phyloP scores from a whole-genome alignment of 2,329 filamentous ascomycete genomes.

The Neopestalotiopsis rosae region DNA sequence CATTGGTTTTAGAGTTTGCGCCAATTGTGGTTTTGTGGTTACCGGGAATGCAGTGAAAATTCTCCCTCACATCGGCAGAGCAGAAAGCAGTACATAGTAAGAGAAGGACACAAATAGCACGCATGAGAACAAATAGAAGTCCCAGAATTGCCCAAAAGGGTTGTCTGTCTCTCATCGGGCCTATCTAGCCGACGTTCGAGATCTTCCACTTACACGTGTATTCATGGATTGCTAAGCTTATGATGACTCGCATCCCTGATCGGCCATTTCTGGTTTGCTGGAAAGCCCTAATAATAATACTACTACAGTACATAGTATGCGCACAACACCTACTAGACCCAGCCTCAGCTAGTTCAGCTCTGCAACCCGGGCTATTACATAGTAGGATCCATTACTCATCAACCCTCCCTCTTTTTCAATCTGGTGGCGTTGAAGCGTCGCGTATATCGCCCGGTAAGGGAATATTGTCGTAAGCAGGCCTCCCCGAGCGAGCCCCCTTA shows the following conservation, averaged over 20 bases:
- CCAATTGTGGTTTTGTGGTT: neutral
- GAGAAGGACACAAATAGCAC: neutral
- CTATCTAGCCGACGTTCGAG: neutral
- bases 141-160: neutral
- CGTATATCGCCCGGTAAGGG: neutral
- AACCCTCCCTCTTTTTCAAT: neutral
- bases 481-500: too few species aligned
- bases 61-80: neutral
- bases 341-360: too few species aligned
- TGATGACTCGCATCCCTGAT: neutral
- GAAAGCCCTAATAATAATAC: too few species aligned
- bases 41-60: neutral
- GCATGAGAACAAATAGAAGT: neutral
- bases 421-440: neutral
- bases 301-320: too few species aligned
- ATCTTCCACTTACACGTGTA: neutral
- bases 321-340: too few species aligned
- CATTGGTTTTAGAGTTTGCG: neutral
- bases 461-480: neutral
- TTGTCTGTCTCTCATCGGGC: neutral
- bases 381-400: too few species aligned
- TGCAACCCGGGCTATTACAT: too few species aligned
- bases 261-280: neutral
- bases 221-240: too few species aligned
- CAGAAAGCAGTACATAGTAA: neutral